Percentiles rank a stretch among this genome's conserved stretches.
Conservation (phyloP, 441 rosid genomes). For the Dalechampia spathulata region DNA sequence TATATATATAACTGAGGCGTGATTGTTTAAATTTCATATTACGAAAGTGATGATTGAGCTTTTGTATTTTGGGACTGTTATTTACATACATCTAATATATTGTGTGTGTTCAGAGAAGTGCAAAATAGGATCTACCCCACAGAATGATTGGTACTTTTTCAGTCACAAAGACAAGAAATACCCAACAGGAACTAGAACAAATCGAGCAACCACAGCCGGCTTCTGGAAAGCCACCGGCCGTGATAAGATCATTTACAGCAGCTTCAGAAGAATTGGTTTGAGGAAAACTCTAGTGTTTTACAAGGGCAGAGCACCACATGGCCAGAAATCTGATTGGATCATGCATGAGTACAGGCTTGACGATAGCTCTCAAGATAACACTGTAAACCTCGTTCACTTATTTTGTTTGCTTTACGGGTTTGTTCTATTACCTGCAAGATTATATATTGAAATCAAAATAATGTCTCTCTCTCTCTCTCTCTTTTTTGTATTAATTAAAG, state of each 20-base stretch:
- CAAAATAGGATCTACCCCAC: slow-evolving; percentile 88
- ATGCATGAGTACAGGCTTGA: slow-evolving; percentile 96
- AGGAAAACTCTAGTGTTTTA: slow-evolving; percentile 93
- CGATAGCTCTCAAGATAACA: slow-evolving; percentile 27
- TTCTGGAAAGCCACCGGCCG: slow-evolving; percentile 99
- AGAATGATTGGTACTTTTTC: slow-evolving; percentile 96
- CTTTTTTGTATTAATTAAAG: not conserved
- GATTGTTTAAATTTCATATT: no score
- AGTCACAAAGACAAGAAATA: slow-evolving; percentile 96
- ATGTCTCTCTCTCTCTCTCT: no score
- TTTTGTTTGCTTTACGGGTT: no score
- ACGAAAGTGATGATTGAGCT: not conserved
- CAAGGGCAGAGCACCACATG: slow-evolving; percentile 92
- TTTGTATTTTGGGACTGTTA: no score
- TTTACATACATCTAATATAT: no score
- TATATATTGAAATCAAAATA: not conserved
- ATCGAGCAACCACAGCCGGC: slow-evolving; percentile 84
- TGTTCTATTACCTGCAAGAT: not conserved
- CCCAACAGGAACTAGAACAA: slow-evolving; percentile 91
- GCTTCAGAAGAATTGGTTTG: slow-evolving; percentile 67
- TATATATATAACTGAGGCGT: no score
- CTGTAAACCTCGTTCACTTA: slow-evolving; percentile 26
- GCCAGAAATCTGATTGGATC: slow-evolving; percentile 96
- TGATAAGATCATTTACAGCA: slow-evolving; percentile 79
- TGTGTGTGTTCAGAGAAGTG: slow-evolving; percentile 60